Conservation (phyloP, 148 eudicot species). For the Diospyros kaki region DNA sequence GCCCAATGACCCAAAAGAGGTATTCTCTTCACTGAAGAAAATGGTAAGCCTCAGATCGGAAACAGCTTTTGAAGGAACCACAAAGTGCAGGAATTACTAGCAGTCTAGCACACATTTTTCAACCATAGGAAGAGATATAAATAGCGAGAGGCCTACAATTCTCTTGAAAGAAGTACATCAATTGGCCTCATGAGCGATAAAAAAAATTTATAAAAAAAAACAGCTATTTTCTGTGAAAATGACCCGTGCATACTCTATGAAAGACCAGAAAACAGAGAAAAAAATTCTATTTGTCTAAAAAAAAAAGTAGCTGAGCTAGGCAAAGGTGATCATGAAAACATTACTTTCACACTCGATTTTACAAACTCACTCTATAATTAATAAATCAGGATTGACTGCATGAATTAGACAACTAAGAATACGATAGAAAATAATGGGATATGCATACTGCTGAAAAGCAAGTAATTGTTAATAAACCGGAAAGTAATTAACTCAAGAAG, state of each 20-base stretch:
- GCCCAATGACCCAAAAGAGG: background rate
- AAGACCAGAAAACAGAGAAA: background rate
- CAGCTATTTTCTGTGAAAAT: background rate
- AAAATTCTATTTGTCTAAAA: background rate
- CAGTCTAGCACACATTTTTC: background rate
- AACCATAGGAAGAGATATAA: background rate
- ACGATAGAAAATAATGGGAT: background rate
- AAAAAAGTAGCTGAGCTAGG: background rate
- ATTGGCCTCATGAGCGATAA: background rate
- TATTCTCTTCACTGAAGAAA: constrained; percentile 2
- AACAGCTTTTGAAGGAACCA: background rate
- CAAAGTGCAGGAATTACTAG: background rate
- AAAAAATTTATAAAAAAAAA: no score
- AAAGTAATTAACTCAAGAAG: background rate
- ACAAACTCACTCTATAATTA: background rate
- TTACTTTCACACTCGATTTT: background rate
- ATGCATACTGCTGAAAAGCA: background rate
- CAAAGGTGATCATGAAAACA: constrained; percentile 1
- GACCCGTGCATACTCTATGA: background rate
- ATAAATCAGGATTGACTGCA: background rate
- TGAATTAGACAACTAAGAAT: background rate
- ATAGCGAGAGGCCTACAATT: constrained; percentile 8
- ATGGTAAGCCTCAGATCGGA: background rate
- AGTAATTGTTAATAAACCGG: background rate
- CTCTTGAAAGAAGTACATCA: background rate